These are phyloP conservation scores for Cyberlindnera amylophila DNA, from an alignment of 805 yeast species.

Conservation along the genomic window DNA sequence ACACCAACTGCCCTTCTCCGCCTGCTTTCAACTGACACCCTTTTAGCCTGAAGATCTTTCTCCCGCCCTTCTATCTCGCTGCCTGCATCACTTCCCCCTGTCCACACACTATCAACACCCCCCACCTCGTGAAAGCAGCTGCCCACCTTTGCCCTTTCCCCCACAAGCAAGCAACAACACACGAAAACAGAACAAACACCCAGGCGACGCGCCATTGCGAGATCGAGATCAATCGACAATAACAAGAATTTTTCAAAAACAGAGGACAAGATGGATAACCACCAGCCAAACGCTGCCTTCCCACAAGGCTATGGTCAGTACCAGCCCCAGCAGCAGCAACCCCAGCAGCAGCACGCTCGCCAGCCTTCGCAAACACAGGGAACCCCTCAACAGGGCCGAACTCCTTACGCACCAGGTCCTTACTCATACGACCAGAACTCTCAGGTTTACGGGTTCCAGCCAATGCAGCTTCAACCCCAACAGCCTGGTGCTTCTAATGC, in stretches of 20 bases:
- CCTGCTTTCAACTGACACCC: not conserved
- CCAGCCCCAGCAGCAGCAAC: constrained; percentile 13
- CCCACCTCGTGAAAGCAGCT: too few species aligned
- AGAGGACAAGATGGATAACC: constrained; percentile 2
- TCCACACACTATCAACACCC: too few species aligned
- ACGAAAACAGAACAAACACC: not conserved
- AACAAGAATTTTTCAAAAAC: not conserved
- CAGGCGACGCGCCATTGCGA: too few species aligned
- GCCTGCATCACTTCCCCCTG: too few species aligned
- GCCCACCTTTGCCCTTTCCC: not conserved
- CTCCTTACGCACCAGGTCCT: not conserved
- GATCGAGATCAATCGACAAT: not conserved
- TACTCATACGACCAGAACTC: not conserved
- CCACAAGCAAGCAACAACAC: not conserved
- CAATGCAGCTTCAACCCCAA: constrained; percentile 9
- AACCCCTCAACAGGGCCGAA: not conserved
- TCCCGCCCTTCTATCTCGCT: not conserved
- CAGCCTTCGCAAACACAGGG: not conserved
- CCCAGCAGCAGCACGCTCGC: constrained; percentile 7
- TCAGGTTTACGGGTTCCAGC: constrained; percentile 2
- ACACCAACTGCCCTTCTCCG: not conserved
- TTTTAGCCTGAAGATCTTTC: not conserved
- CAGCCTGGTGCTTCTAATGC: constrained; percentile 1
- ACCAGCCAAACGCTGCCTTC: constrained; percentile 7
- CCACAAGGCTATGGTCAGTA: constrained; percentile 12